Conservation (phyloP, 2,329 filamentous ascomycete species). For the Botrytis deweyae region DNA sequence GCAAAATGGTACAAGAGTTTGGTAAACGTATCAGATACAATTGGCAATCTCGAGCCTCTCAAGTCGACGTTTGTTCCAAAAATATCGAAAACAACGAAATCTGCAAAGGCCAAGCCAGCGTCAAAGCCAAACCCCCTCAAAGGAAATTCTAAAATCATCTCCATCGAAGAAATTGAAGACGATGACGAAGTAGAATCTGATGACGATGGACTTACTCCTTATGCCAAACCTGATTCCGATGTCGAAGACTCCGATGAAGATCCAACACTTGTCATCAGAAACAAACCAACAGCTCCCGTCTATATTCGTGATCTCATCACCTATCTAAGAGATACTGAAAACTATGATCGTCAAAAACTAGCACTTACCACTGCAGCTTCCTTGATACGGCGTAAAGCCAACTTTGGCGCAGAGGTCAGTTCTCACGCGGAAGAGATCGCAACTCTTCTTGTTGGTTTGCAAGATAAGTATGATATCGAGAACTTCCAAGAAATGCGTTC, state of each 20-base stretch:
- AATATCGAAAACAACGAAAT: conserved; percentile 24
- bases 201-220: conserved; percentile 60
- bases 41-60: conserved; percentile 59
- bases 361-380: conserved; percentile 73
- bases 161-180: conserved; percentile 64
- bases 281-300: conserved; percentile 81
- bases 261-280: conserved; percentile 77
- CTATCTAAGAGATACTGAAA: conserved; percentile 77
- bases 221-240: conserved; percentile 84
- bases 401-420: conserved; percentile 82
- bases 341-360: conserved; percentile 79
- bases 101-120: conserved; percentile 33
- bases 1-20: conserved; percentile 73
- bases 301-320: conserved; percentile 84
- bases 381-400: conserved; percentile 83
- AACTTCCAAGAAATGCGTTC: conserved; percentile 73
- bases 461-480: conserved; percentile 81
- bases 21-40: conserved; percentile 57
- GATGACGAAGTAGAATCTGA: conserved; percentile 52
- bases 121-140: conserved; percentile 36
- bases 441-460: conserved; percentile 71
- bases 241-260: conserved; percentile 92
- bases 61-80: conserved; percentile 31
- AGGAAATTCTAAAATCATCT: conserved; percentile 45
- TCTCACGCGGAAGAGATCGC: conserved; percentile 83